Evolutionary conservation across 768 basidiomycete genomes (phyloP).

Genomic region (Termitomyces eurrhizus): DNA sequence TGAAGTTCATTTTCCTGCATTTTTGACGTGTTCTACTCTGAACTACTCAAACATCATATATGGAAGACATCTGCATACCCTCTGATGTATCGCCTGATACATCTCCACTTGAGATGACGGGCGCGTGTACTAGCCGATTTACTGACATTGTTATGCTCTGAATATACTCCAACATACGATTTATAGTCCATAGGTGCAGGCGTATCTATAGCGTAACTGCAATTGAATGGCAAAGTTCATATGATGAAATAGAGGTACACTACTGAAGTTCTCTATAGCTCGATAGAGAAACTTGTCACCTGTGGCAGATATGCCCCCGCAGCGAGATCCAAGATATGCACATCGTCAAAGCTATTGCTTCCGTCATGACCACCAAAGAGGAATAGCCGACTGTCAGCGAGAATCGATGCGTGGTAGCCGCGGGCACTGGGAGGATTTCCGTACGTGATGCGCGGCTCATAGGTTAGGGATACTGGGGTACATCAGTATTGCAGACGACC

Average conservation of each 20-base stretch:
- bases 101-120: not conserved
- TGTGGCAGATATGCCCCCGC: slow-evolving; percentile 88
- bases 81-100: not conserved
- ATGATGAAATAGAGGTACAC: not conserved
- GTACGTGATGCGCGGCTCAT: slow-evolving; percentile 64
- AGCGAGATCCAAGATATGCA: slow-evolving; percentile 81
- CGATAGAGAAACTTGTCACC: slow-evolving; percentile 72
- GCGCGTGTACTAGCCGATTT: not conserved
- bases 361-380: slow-evolving; percentile 90
- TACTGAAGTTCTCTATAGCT: slow-evolving; percentile 20
- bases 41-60: no score
- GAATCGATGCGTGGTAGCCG: slow-evolving; percentile 80
- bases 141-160: not conserved
- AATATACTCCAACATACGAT: not conserved
- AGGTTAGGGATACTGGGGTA: slow-evolving; percentile 71
- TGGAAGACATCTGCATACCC: no score
- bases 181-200: not conserved
- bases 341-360: slow-evolving; percentile 78
- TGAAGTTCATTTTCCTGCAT: no score
- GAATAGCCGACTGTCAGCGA: slow-evolving; percentile 83
- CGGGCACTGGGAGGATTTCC: slow-evolving; percentile 71
- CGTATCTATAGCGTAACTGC: not conserved
- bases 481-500: not conserved
- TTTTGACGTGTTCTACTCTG: no score
- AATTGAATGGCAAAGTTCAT: not conserved